A percentile compares a stretch with the other conserved stretches of the same genome.
These are phyloP conservation scores for Claviceps africana DNA, from an alignment of 2,329 filamentous ascomycete species.

Conservation along the genomic window DNA sequence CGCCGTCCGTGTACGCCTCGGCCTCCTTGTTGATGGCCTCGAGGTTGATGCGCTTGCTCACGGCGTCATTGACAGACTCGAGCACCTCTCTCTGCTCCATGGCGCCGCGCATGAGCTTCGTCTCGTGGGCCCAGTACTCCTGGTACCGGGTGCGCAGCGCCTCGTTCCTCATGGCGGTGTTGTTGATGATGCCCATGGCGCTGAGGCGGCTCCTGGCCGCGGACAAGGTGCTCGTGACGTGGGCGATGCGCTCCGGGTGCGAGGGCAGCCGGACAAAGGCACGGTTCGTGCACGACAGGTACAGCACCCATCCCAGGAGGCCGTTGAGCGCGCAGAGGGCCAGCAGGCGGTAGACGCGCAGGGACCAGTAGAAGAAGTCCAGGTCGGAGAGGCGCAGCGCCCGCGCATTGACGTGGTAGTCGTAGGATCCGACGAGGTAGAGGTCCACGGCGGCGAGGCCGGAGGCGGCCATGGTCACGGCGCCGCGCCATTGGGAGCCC, in stretches of 20 bases:
- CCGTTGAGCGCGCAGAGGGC: constrained; percentile 52
- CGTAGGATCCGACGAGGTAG: constrained; percentile 51
- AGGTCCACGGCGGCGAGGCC: constrained; percentile 49
- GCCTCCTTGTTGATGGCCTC: constrained; percentile 47
- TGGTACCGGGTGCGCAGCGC: constrained; percentile 51
- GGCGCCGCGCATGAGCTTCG: constrained; percentile 53
- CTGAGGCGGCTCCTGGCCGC: constrained; percentile 51
- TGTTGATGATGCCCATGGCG: constrained; percentile 62
- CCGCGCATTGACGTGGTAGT: constrained; percentile 48
- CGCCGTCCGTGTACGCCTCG: constrained; percentile 41
- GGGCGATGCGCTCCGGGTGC: constrained; percentile 52
- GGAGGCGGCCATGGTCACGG: constrained; percentile 50
- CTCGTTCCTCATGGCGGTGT: constrained; percentile 63
- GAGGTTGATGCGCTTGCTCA: constrained; percentile 51
- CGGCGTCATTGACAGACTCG: constrained; percentile 53
- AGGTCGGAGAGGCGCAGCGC: constrained; percentile 49
- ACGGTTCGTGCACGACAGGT: constrained; percentile 65
- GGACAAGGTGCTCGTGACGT: constrained; percentile 40
- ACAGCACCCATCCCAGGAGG: constrained; percentile 51
- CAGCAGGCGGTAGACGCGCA: constrained; percentile 48
- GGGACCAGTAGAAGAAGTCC: constrained; percentile 58
- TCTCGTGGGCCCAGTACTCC: constrained; percentile 72
- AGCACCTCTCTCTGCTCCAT: constrained; percentile 69
- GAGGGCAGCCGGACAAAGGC: constrained; percentile 52
- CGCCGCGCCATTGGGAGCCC: constrained; percentile 53